phyloP scores from a whole-genome alignment of 164 flowering plant species.

The Akebia trifoliata region DNA sequence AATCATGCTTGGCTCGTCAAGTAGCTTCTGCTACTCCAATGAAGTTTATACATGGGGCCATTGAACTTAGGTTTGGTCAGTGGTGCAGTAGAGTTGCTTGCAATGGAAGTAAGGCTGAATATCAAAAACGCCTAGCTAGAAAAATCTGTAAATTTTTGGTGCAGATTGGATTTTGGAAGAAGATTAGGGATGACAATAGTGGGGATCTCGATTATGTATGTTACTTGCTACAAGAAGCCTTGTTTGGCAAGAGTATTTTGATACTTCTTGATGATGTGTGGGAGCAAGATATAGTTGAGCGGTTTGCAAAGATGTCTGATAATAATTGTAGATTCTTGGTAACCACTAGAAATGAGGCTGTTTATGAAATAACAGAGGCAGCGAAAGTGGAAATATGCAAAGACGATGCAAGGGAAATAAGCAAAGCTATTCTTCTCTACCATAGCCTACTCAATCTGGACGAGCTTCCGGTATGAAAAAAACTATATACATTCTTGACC shows the following conservation, averaged over 20 bases:
- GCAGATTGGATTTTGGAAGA: conserved; percentile 38
- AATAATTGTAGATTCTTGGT: conserved; percentile 41
- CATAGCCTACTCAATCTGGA: conserved; percentile 38
- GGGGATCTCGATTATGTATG: conserved; percentile 39
- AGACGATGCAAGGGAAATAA: conserved; percentile 40
- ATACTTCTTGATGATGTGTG: conserved; percentile 52
- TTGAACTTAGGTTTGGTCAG: conserved; percentile 47
- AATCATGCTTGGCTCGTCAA: conserved; percentile 49
- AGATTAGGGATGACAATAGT: conserved; percentile 26
- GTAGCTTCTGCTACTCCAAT: conserved; percentile 45
- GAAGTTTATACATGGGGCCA: conserved; percentile 38
- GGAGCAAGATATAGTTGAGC: conserved; percentile 52
- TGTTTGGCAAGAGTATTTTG: conserved; percentile 37
- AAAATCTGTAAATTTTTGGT: conserved; percentile 36
- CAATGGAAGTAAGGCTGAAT: conserved; percentile 36
- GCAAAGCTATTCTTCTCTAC: conserved; percentile 44
- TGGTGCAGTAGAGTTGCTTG: conserved; percentile 49
- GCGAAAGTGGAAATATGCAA: conserved; percentile 42
- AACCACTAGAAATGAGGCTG: conserved; percentile 51
- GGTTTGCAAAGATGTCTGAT: conserved; percentile 41
- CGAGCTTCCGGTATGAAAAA: conserved; percentile 36
- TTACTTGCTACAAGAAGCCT: conserved; percentile 47
- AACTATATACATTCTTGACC: neutral
- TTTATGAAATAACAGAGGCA: conserved; percentile 48
- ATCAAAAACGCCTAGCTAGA: conserved; percentile 35